Evolutionary conservation across 1,284 basidiomycete genomes (phyloP).

Genomic region (Ustilago nuda): DNA sequence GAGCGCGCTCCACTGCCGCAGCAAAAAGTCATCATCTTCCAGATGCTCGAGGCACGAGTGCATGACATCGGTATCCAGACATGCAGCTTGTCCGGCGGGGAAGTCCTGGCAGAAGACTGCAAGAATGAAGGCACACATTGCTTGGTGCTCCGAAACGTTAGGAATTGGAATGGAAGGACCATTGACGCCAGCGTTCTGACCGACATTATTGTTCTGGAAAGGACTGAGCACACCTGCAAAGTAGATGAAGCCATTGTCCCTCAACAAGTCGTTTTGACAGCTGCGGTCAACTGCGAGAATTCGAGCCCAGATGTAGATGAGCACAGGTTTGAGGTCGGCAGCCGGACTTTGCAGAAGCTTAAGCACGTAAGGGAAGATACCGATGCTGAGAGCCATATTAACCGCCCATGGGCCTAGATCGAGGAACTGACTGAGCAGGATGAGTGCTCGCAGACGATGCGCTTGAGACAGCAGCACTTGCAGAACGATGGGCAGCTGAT

Average conservation of each 20-base stretch:
- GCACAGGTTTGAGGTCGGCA: conserved; percentile 92
- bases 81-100: conserved; percentile 85
- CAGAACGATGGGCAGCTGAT: conserved; percentile 95
- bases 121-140: conserved; percentile 98
- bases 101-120: conserved; percentile 91
- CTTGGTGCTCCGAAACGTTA: conserved; percentile 94
- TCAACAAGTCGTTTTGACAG: conserved; percentile 90
- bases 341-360: conserved; percentile 95
- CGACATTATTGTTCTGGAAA: conserved; percentile 41
- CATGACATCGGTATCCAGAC: conserved; percentile 86
- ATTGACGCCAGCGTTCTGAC: conserved; percentile 32
- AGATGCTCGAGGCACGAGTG: conserved; percentile 88
- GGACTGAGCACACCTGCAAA: conserved; percentile 66
- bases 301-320: conserved; percentile 99
- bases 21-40: conserved; percentile 85
- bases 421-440: conserved; percentile 96
- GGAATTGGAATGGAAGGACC: conserved; percentile 75
- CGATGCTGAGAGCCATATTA: conserved; percentile 94
- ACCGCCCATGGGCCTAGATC: conserved; percentile 99
- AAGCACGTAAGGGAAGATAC: conserved; percentile 98
- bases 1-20: conserved; percentile 92
- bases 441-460: conserved; percentile 92
- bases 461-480: conserved; percentile 97
- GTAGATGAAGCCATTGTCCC: conserved; percentile 73
- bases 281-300: conserved; percentile 94